phyloP scores from a whole-genome alignment of 2,329 filamentous ascomycete genomes.

The Onygenales sp. region DNA sequence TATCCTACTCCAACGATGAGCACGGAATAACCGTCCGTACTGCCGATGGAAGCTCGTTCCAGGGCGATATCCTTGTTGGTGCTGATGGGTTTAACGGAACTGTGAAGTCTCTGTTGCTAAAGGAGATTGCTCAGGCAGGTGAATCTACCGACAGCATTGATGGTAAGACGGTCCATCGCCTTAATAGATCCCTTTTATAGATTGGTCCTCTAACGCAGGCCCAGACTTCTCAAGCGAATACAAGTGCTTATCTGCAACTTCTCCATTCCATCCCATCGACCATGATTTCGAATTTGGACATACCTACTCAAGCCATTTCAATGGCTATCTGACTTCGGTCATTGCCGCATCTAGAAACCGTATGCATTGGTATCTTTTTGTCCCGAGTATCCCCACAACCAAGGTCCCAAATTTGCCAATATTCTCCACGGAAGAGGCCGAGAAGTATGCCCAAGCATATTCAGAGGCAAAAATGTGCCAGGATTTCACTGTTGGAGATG shows the following conservation, averaged over 20 bases:
- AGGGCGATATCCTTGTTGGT: background rate
- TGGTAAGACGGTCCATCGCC: background rate
- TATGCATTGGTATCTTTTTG: background rate
- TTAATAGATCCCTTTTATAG: background rate
- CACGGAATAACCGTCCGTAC: background rate
- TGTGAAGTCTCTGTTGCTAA: background rate
- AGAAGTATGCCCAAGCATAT: background rate
- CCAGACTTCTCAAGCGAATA: too few relatives aligned
- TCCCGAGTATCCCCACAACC: too few relatives aligned
- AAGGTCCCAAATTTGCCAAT: background rate
- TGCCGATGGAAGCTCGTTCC: background rate
- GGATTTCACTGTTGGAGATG: background rate
- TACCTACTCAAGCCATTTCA: background rate
- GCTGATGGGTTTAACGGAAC: background rate
- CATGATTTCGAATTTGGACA: background rate
- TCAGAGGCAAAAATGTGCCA: background rate
- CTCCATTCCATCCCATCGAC: background rate
- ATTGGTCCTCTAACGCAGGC: too few relatives aligned
- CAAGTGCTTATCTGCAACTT: background rate
- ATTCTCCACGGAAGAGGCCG: background rate
- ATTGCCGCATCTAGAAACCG: background rate
- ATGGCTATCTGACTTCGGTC: background rate
- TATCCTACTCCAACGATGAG: background rate
- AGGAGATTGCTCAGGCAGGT: background rate
- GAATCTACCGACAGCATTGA: background rate